A percentile compares a stretch with the other conserved stretches of the same genome.
phyloP scores from a whole-genome alignment of 2,329 filamentous ascomycete species.

The Colletotrichum falcatum region DNA sequence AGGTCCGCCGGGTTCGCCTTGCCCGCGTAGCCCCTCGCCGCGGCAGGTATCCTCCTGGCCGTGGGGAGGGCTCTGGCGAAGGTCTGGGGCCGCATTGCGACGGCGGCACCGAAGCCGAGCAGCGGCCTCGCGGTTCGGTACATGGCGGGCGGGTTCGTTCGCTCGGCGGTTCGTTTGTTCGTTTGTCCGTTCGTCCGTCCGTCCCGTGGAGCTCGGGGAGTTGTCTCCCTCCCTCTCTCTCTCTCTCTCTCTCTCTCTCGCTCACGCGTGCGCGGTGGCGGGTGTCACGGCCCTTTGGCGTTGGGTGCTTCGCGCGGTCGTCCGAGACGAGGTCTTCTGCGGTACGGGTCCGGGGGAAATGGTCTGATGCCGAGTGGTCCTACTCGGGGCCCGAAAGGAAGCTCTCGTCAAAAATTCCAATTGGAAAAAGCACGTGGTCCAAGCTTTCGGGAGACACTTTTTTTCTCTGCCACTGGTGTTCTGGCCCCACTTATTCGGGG shows the following conservation, averaged over 20 bases:
- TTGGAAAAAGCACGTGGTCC: constrained; percentile 30
- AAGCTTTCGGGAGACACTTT: constrained; percentile 25
- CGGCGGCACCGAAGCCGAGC: constrained; percentile 24
- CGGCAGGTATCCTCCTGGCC: constrained; percentile 27
- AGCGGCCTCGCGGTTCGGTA: constrained; percentile 36
- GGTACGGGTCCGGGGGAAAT: not conserved
- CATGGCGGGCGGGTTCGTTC: constrained; percentile 13
- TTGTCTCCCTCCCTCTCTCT: not conserved
- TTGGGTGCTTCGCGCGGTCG: not conserved
- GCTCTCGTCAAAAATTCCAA: constrained; percentile 24
- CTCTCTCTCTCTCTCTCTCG: not conserved
- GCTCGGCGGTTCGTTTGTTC: too few relatives aligned
- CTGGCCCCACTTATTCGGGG: not conserved
- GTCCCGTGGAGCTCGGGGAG: not conserved
- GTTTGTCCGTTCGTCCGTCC: too few relatives aligned
- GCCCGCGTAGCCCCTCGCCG: constrained; percentile 24
- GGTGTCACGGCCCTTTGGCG: not conserved
- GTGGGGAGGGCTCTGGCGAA: constrained; percentile 9
- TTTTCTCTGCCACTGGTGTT: not conserved
- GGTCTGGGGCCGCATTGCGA: constrained; percentile 13
- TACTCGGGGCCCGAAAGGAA: not conserved
- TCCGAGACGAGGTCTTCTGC: not conserved
- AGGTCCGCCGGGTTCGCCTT: constrained; percentile 21
- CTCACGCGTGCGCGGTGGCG: not conserved
- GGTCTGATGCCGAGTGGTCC: constrained; percentile 10